A percentile compares a stretch with the other conserved stretches of the same genome.
phyloP scores from a whole-genome alignment of 306 rosid genomes.

The Trifolium pratense region DNA sequence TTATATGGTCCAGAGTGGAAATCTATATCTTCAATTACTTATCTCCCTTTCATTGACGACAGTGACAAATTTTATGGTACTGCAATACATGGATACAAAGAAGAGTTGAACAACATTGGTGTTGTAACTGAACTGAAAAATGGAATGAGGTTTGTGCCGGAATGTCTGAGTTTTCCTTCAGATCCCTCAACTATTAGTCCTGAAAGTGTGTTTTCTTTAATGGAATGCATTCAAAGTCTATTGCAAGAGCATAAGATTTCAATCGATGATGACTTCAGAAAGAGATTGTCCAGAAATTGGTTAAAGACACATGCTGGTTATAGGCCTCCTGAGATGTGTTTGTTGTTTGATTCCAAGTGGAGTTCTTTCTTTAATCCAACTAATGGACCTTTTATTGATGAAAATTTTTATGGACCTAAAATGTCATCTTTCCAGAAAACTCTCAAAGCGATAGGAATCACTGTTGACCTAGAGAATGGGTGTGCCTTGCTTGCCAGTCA shows the following conservation, averaged over 20 bases:
- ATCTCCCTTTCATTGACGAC: constrained; percentile 63
- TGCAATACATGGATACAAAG: constrained; percentile 47
- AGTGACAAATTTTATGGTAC: constrained; percentile 51
- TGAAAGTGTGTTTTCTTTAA: background rate
- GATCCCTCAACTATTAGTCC: background rate
- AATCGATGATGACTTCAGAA: constrained; percentile 40
- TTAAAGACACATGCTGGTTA: constrained; percentile 32
- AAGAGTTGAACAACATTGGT: constrained; percentile 65
- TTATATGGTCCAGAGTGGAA: background rate
- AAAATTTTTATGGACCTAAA: too few species aligned
- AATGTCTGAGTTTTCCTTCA: background rate
- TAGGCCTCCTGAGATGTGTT: constrained; percentile 53
- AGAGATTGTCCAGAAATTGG: constrained; percentile 58
- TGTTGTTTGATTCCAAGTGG: constrained; percentile 57
- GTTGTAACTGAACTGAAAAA: constrained; percentile 36
- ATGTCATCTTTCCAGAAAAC: too few species aligned
- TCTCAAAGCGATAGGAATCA: too few species aligned
- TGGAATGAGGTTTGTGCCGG: background rate
- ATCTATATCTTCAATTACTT: background rate
- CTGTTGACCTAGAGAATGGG: background rate
- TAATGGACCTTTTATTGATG: constrained; percentile 52
- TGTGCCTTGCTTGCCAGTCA: background rate
- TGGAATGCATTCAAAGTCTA: constrained; percentile 48
- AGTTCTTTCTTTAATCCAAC: background rate
- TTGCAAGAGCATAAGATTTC: background rate